A percentile compares a stretch with the other conserved stretches of the same genome.
Evolutionary conservation across 148 eudicot species (phyloP).

Genomic region (Cornus controversa): DNA sequence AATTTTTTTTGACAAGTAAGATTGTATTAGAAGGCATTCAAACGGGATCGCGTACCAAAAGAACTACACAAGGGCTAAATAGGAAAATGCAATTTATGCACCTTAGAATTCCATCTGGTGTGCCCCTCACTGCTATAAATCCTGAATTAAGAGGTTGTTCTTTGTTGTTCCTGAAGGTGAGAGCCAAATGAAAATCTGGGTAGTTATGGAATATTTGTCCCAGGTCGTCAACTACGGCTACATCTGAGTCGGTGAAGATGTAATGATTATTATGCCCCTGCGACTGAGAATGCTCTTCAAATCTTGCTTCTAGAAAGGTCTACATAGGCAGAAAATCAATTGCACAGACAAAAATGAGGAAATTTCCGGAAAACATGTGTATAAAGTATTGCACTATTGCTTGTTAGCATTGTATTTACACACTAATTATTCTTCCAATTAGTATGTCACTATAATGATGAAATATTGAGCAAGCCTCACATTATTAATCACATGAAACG

Average conservation of each 20-base stretch:
- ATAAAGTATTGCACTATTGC: no score
- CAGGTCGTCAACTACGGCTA: constrained; percentile 81
- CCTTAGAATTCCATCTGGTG: constrained; percentile 75
- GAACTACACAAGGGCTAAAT: no score
- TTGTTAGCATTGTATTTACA: no score
- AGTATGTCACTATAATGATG: not conserved
- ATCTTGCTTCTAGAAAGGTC: constrained; percentile 71
- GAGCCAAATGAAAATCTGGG: constrained; percentile 70
- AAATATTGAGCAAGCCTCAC: no score
- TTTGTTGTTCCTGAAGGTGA: constrained; percentile 96
- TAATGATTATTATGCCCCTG: constrained; percentile 48
- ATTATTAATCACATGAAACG: not conserved
- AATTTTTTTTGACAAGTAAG: no score
- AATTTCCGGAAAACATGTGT: no score
- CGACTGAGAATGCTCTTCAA: constrained; percentile 44
- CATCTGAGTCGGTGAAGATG: constrained; percentile 90
- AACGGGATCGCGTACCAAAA: no score
- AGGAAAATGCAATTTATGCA: constrained; percentile 16
- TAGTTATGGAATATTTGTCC: constrained; percentile 58
- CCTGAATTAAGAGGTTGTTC: constrained; percentile 96
- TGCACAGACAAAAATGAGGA: not conserved
- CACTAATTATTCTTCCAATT: not conserved
- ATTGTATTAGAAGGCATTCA: no score
- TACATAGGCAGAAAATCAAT: constrained; percentile 27
- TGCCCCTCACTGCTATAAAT: constrained; percentile 89